Percentiles rank a stretch among this genome's conserved stretches.
These are phyloP conservation scores for Aspergillus eucalypticola DNA, from an alignment of 2,329 filamentous ascomycete genomes.

Conservation along the genomic window DNA sequence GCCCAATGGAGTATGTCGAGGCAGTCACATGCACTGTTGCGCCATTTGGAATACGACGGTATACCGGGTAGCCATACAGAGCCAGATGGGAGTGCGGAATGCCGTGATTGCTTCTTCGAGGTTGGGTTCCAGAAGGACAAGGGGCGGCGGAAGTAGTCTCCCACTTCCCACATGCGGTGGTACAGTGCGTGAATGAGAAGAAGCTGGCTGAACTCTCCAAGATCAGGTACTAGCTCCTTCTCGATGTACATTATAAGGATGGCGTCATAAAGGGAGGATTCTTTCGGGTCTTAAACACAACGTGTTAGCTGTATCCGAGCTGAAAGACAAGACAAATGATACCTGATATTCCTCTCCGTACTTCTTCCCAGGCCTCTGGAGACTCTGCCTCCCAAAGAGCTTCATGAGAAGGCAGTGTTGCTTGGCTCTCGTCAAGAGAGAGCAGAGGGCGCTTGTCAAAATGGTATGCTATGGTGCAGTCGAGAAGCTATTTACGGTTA, in stretches of 20 bases:
- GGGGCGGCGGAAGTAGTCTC: slow-evolving; percentile 46
- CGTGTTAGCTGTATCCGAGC: slow-evolving; percentile 4
- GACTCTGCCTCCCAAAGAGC: slow-evolving; percentile 43
- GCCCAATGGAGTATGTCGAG: slow-evolving; percentile 61
- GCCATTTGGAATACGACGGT: slow-evolving; percentile 50
- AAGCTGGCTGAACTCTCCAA: slow-evolving; percentile 53
- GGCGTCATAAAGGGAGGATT: slow-evolving; percentile 43
- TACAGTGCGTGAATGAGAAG: slow-evolving; percentile 55
- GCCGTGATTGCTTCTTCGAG: slow-evolving; percentile 40
- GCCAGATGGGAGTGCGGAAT: slow-evolving; percentile 35
- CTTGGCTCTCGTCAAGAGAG: slow-evolving; percentile 44
- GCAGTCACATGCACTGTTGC: slow-evolving; percentile 46
- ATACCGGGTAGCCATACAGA: slow-evolving; percentile 52
- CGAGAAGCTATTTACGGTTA: slow-evolving; percentile 37
- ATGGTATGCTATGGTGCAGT: slow-evolving; percentile 45
- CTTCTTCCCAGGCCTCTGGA: slow-evolving; percentile 34
- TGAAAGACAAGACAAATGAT: slow-evolving; percentile 1
- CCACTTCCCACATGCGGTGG: slow-evolving; percentile 52
- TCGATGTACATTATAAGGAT: slow-evolving; percentile 52
- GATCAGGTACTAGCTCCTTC: slow-evolving; percentile 46
- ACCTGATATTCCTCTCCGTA: slow-evolving; percentile 27
- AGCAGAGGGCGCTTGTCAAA: slow-evolving; percentile 38
- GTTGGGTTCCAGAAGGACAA: slow-evolving; percentile 51
- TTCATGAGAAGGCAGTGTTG: slow-evolving; percentile 44
- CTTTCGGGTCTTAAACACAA: slow-evolving; percentile 21